A percentile compares a stretch with the other conserved stretches of the same genome.
phyloP scores from a whole-genome alignment of 768 basidiomycete species.

The Termitomyces sp. region DNA sequence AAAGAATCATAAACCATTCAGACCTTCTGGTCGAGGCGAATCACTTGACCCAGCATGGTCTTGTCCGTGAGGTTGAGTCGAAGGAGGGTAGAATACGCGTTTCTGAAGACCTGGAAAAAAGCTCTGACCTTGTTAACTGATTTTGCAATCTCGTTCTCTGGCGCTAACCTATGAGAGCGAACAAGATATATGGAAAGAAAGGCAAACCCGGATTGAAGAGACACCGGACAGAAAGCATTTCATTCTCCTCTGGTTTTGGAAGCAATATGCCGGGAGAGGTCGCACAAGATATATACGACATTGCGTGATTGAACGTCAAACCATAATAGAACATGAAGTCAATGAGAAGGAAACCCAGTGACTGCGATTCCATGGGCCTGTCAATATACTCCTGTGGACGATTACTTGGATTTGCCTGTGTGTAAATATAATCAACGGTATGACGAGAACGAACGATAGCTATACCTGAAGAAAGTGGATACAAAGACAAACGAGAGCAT shows the following conservation, averaged over 20 bases:
- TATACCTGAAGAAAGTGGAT: conserved; percentile 66
- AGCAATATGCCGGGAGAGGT: conserved; percentile 26
- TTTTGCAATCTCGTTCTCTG: conserved; percentile 36
- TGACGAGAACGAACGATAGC: background rate
- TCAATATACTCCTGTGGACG: conserved; percentile 37
- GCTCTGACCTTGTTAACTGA: conserved; percentile 23
- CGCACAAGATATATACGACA: conserved; percentile 29
- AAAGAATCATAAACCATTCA: background rate
- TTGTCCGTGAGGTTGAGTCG: conserved; percentile 11
- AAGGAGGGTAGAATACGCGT: conserved; percentile 21
- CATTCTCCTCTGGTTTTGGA: conserved; percentile 18
- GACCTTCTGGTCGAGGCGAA: conserved; percentile 21
- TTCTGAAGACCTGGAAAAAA: conserved; percentile 29
- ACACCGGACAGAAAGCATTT: conserved; percentile 34
- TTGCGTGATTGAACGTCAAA: conserved; percentile 31
- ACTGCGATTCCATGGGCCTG: conserved; percentile 40
- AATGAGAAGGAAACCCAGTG: conserved; percentile 51
- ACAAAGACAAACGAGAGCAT: conserved; percentile 56
- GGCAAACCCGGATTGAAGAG: conserved; percentile 33
- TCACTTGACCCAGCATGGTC: conserved; percentile 20
- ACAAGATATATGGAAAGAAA: background rate
- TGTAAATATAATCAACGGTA: background rate
- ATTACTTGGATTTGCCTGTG: conserved; percentile 56
- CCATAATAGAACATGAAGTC: conserved; percentile 70
- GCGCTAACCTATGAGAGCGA: background rate